Evolutionary conservation across 805 yeast species (phyloP), one percentile per base, ranked within the genome.

Genomic region (Nakazawaea anatomiae): DNA sequence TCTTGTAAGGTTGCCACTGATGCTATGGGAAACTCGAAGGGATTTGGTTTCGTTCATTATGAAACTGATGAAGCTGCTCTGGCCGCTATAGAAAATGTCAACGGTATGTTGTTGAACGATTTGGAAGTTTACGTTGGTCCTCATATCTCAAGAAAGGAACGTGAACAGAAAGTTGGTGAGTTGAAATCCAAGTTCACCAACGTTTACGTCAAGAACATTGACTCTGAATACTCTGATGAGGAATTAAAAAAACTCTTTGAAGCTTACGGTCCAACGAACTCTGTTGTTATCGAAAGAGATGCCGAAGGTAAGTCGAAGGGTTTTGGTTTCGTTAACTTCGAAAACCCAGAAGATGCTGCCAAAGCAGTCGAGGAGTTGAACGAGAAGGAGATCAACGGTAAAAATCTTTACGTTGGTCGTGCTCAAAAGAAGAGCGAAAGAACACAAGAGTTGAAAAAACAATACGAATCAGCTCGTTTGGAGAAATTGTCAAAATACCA

Each of bases 371-470:
- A 89, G 50, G 94, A 78, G 65, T 82, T 92, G 70, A 88, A 94
- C 75, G 96, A 86, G 69, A 75, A 72, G 61, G 98, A 94, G 68
- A 71, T 85, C 70, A 83, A 82, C 64, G 95, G 94, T 65, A 89
- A 88, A 77, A 81, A 77, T 72, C 74, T 94, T 59, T 94, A 83
- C 71, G 99, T 92, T 65, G 97, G 97, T 65, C 89, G 99, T 75
- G 99, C 99, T 62, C 99, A 94, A 80, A 92, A 90, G 90, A 92
- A 90, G 83, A 80, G 87, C 73, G 99, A 94, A 82, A 91, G 99
- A 80, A 73, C 85, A 67, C 96, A 89, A 77, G 96, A 90, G 75
- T 87, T 94, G 73, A 89, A 87, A 79, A 86, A 85, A 75, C 96
- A 89, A 77, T 85, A 89, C 77, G 98, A 94, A 75, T 82, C 87